Evolutionary conservation across 345 rosid species (phyloP).

Genomic region (Combretum micranthum): DNA sequence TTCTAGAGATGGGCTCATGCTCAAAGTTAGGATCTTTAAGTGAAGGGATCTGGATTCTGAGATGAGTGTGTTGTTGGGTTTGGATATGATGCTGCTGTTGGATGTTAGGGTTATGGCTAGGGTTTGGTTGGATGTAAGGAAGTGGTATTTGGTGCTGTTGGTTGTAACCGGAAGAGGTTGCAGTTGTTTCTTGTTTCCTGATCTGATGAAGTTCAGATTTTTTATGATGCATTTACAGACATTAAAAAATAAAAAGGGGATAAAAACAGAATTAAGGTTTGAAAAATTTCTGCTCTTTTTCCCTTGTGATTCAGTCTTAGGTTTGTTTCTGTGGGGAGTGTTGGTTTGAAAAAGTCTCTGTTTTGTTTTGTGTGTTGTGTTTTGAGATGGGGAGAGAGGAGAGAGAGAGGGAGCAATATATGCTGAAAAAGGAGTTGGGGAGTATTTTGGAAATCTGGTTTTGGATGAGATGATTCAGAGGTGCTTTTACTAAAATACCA

Average conservation of each 20-base stretch:
- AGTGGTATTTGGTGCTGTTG: slow-evolving; percentile 10
- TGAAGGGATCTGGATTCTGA: slow-evolving; percentile 40
- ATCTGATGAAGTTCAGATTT: slow-evolving; percentile 14
- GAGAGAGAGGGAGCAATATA: no score
- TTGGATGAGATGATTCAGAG: no score
- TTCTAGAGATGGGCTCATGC: slow-evolving; percentile 18
- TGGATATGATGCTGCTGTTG: no score
- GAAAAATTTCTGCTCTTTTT: neutral
- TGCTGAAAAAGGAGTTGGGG: no score
- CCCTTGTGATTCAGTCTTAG: neutral
- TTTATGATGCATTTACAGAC: slow-evolving; percentile 26
- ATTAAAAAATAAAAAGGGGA: neutral
- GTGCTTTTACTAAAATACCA: no score
- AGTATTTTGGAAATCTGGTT: no score
- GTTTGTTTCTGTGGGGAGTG: neutral
- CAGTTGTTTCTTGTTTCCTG: slow-evolving; percentile 7
- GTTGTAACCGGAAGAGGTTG: slow-evolving; percentile 10
- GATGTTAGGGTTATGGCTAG: no score
- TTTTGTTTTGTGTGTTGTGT: no score
- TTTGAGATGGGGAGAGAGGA: no score
- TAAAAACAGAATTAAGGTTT: neutral
- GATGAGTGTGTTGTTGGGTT: slow-evolving; percentile 8
- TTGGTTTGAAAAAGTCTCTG: no score
- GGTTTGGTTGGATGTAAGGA: no score
- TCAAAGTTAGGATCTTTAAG: slow-evolving; percentile 14